Percentiles rank a stretch among this genome's conserved stretches.
Conservation (phyloP, 1,284 basidiomycete species). For the Leucoagaricus sp. region DNA sequence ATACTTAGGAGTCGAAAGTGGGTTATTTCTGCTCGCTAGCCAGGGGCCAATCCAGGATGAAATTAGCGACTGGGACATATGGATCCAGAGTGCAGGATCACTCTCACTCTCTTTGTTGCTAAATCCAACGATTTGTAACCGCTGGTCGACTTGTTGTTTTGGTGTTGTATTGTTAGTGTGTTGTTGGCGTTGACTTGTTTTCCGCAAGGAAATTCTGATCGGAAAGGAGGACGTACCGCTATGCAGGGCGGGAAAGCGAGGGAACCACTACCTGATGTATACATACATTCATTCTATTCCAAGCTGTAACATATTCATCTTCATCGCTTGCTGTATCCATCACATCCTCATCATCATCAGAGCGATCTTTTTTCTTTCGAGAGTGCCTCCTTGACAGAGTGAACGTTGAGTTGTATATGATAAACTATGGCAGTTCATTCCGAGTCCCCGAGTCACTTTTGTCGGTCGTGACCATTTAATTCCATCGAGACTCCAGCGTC, state of each 20-base stretch:
- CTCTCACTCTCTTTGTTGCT: neutral
- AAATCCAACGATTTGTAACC: neutral
- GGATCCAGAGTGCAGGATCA: no score
- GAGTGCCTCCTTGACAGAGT: neutral
- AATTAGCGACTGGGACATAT: neutral
- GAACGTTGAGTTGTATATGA: neutral
- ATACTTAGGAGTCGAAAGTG: neutral
- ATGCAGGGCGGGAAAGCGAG: slow-evolving; percentile 5
- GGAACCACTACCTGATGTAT: slow-evolving; percentile 1
- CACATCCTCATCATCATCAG: no score
- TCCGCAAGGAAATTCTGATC: slow-evolving; percentile 13
- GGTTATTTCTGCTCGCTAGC: neutral
- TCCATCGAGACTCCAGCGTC: neutral
- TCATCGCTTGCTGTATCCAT: neutral
- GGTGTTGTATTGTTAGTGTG: neutral
- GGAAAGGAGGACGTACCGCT: slow-evolving; percentile 5
- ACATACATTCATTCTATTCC: neutral
- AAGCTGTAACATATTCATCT: neutral
- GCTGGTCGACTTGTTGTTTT: neutral
- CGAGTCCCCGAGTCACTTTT: neutral
- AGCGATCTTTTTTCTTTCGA: no score
- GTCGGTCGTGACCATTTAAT: neutral
- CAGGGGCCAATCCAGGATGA: neutral
- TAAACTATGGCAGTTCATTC: neutral
- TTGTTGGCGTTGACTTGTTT: slow-evolving; percentile 6